phyloP scores from a whole-genome alignment of 768 basidiomycete species.

The Leccinum fibrillosum region DNA sequence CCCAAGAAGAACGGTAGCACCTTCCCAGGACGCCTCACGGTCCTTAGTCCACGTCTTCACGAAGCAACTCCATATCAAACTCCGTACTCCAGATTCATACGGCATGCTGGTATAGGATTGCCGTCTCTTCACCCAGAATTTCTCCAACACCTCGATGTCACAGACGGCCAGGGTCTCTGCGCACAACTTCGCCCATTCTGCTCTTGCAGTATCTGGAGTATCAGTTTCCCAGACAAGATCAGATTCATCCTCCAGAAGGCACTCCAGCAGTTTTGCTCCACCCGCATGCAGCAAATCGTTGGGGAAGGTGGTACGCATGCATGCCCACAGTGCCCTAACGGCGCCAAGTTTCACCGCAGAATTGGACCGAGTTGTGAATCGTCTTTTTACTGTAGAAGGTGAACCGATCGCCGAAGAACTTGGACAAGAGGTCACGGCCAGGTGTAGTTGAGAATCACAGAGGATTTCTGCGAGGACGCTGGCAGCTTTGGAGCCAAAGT shows the following conservation, averaged over 20 bases:
- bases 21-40: slow-evolving; percentile 49
- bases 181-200: slow-evolving; percentile 59
- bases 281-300: slow-evolving; percentile 38
- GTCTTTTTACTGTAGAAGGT: slow-evolving; percentile 7
- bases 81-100: slow-evolving; percentile 42
- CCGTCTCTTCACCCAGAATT: slow-evolving; percentile 46
- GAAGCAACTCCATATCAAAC: slow-evolving; percentile 55
- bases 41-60: slow-evolving; percentile 53
- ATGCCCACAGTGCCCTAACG: slow-evolving; percentile 56
- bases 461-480: slow-evolving; percentile 49
- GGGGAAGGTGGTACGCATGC: slow-evolving; percentile 43
- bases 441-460: slow-evolving; percentile 43
- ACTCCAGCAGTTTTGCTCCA: slow-evolving; percentile 44
- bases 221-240: slow-evolving; percentile 44
- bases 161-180: slow-evolving; percentile 51
- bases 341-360: slow-evolving; percentile 55
- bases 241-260: slow-evolving; percentile 47
- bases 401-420: slow-evolving; percentile 7
- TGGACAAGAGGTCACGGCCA: slow-evolving; percentile 30
- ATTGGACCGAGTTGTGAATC: slow-evolving; percentile 30
- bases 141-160: slow-evolving; percentile 43
- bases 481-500: slow-evolving; percentile 40
- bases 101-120: slow-evolving; percentile 21
- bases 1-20: slow-evolving; percentile 47
- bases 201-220: slow-evolving; percentile 42